Evolutionary conservation across 2,329 filamentous ascomycete species (phyloP).

Genomic region (Fusarium sp.): DNA sequence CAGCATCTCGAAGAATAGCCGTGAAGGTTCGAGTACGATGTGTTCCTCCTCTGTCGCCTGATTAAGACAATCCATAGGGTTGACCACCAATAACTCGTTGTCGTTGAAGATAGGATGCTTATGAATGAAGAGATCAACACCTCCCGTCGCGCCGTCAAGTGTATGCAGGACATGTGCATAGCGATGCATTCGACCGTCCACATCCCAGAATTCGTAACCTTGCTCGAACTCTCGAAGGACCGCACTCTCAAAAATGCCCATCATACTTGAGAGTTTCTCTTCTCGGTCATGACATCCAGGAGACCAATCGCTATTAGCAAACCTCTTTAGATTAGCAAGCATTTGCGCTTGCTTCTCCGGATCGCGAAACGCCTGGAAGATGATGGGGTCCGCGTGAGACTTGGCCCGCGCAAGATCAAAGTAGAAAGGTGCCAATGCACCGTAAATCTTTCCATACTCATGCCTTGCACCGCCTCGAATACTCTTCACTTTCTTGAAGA

Average conservation of each 20-base stretch:
- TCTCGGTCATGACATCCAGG: constrained; percentile 77
- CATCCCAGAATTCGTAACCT: constrained; percentile 88
- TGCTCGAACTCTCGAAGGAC: constrained; percentile 93
- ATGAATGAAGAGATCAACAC: constrained; percentile 86
- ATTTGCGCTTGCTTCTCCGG: constrained; percentile 93
- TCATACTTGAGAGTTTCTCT: constrained; percentile 78
- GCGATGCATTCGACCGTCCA: constrained; percentile 86
- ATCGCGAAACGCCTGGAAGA: constrained; percentile 88
- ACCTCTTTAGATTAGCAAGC: constrained; percentile 81
- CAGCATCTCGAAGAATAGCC: constrained; percentile 81
- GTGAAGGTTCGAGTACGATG: constrained; percentile 82
- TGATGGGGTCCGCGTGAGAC: constrained; percentile 80
- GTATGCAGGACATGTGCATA: constrained; percentile 88
- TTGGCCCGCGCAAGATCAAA: constrained; percentile 78
- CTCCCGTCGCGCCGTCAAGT: constrained; percentile 82
- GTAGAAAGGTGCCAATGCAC: constrained; percentile 89
- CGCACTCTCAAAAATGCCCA: constrained; percentile 87
- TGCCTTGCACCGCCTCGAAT: constrained; percentile 86
- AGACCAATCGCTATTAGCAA: constrained; percentile 83
- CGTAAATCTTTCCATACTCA: constrained; percentile 91
- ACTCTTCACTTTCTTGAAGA: constrained; percentile 78
- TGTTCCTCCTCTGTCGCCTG: constrained; percentile 67
- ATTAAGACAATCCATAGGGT: constrained; percentile 84
- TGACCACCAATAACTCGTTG: constrained; percentile 71
- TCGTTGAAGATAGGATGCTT: constrained; percentile 87